These are phyloP conservation scores for Cladosporium phlei DNA, from an alignment of 2,329 filamentous ascomycete genomes.

Conservation along the genomic window DNA sequence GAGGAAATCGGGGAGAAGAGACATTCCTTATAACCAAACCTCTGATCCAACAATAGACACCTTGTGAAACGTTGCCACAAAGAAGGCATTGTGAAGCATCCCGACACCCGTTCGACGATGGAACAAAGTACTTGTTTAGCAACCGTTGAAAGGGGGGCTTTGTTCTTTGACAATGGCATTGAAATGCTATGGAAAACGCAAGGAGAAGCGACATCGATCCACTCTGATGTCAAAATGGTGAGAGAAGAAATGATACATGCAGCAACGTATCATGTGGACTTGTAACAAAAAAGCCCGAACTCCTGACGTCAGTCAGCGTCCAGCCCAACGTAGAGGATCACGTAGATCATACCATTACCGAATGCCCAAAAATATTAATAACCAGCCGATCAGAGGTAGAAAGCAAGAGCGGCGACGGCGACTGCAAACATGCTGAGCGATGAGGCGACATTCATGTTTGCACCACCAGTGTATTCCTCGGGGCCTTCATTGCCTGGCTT, in stretches of 20 bases:
- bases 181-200: conserved; percentile 7
- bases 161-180: conserved; percentile 9
- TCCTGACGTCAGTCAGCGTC: conserved; percentile 3
- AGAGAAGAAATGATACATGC: conserved; percentile 5
- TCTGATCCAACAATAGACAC: not conserved
- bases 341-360: conserved; percentile 1
- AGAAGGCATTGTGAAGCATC: not conserved
- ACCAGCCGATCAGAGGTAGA: conserved; percentile 19
- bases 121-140: conserved; percentile 3
- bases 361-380: conserved; percentile 10
- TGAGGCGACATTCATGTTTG: conserved; percentile 12
- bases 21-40: conserved; percentile 1
- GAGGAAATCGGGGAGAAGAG: not conserved
- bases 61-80: not conserved
- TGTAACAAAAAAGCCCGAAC: not conserved
- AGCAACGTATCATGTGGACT: conserved; percentile 1
- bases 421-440: conserved; percentile 14
- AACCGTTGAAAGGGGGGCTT: not conserved
- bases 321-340: not conserved
- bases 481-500: conserved; percentile 15
- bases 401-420: conserved; percentile 20
- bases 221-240: not conserved
- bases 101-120: not conserved
- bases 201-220: not conserved
- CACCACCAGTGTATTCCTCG: conserved; percentile 17